phyloP scores from a whole-genome alignment of 257 asterid genomes.

The Fraxinus americana region DNA sequence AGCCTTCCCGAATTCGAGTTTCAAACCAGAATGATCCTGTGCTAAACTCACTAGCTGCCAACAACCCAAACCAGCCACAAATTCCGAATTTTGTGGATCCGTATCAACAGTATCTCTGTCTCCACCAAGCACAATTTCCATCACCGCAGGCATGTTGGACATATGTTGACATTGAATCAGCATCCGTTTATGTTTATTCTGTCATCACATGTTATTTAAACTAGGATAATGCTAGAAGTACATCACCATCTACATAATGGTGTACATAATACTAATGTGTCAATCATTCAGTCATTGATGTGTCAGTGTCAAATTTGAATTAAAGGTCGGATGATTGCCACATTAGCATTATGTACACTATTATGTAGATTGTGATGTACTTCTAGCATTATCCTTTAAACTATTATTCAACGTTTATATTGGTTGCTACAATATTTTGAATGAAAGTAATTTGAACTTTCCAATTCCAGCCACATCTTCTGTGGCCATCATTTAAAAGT shows the following conservation, averaged over 20 bases:
- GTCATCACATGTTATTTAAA: not conserved
- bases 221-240: too few relatives aligned
- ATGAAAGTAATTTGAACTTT: too few relatives aligned
- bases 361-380: too few relatives aligned
- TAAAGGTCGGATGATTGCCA: too few relatives aligned
- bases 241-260: too few relatives aligned
- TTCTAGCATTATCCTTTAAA: too few relatives aligned
- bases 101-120: conserved; percentile 36
- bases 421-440: not conserved
- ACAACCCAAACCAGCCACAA: conserved; percentile 27
- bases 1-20: conserved; percentile 41
- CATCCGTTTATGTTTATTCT: not conserved
- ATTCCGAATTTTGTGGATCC: conserved; percentile 28
- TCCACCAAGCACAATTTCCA: conserved; percentile 35
- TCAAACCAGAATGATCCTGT: conserved; percentile 30
- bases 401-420: not conserved
- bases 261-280: too few relatives aligned
- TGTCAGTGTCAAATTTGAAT: too few relatives aligned
- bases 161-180: not conserved
- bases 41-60: conserved; percentile 23
- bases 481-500: not conserved
- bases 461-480: too few relatives aligned
- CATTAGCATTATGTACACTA: too few relatives aligned
- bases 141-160: conserved; percentile 30
- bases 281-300: too few relatives aligned